phyloP scores from a whole-genome alignment of 1,139 yeast genomes.

The Lodderomyces metapsilosis region DNA sequence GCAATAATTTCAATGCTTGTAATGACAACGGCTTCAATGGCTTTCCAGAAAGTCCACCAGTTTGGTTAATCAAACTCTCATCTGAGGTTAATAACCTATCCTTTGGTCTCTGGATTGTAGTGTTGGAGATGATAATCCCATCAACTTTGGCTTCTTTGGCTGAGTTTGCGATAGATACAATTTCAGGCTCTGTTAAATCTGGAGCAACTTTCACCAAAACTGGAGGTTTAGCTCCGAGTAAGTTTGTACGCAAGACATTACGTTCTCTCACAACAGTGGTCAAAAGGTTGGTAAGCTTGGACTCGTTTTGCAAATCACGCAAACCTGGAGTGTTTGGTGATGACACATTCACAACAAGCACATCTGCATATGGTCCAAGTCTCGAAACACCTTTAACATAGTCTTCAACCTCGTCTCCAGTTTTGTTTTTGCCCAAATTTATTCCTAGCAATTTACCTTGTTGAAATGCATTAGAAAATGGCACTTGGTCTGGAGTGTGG shows the following conservation, averaged over 20 bases:
- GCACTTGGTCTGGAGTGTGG: slow-evolving; percentile 24
- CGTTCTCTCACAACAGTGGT: slow-evolving; percentile 64
- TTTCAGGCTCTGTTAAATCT: slow-evolving; percentile 79
- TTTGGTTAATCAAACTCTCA: slow-evolving; percentile 44
- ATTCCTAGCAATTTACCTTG: slow-evolving; percentile 70
- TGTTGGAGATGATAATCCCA: slow-evolving; percentile 90
- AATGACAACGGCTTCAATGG: slow-evolving; percentile 86
- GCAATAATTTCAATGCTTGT: slow-evolving; percentile 64
- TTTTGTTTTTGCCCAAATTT: slow-evolving; percentile 88
- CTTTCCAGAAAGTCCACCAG: slow-evolving; percentile 89
- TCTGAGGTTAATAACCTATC: slow-evolving; percentile 49
- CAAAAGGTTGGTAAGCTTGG: slow-evolving; percentile 65
- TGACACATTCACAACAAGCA: slow-evolving; percentile 86
- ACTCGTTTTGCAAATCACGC: slow-evolving; percentile 79
- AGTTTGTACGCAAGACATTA: slow-evolving; percentile 39
- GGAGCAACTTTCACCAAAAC: slow-evolving; percentile 91
- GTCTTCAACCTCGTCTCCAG: slow-evolving; percentile 86
- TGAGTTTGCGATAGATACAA: slow-evolving; percentile 78
- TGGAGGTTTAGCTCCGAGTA: slow-evolving; percentile 59
- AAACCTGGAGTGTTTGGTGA: slow-evolving; percentile 97
- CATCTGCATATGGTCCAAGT: slow-evolving; percentile 85
- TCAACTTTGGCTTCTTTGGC: slow-evolving; percentile 78
- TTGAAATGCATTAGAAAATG: slow-evolving; percentile 55
- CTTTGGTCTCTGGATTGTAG: slow-evolving; percentile 79
- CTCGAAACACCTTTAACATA: slow-evolving; percentile 80